Percentiles rank a stretch among this genome's conserved stretches.
These are phyloP conservation scores for Penicillium canariense DNA, from an alignment of 495 filamentous ascomycete genomes.

Conservation along the genomic window DNA sequence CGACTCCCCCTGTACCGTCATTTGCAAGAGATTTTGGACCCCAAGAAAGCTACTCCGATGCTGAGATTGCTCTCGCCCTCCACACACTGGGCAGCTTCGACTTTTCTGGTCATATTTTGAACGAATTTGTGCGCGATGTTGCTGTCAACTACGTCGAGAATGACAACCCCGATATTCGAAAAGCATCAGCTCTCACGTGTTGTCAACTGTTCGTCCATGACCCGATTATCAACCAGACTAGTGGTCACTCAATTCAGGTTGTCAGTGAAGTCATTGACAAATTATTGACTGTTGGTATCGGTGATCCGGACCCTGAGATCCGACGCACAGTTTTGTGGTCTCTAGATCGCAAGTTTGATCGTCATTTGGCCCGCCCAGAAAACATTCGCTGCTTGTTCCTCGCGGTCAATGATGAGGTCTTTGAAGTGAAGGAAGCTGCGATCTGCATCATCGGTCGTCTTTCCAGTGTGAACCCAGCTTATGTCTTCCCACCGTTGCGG, in stretches of 20 bases:
- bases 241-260: slow-evolving; percentile 91
- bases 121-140: slow-evolving; percentile 97
- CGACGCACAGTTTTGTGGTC: slow-evolving; percentile 82
- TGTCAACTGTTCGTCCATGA: slow-evolving; percentile 96
- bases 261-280: slow-evolving; percentile 97
- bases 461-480: slow-evolving; percentile 88
- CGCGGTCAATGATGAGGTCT: slow-evolving; percentile 93
- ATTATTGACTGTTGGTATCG: slow-evolving; percentile 88
- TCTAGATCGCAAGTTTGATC: slow-evolving; percentile 89
- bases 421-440: slow-evolving; percentile 86
- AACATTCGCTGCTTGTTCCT: slow-evolving; percentile 95
- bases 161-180: slow-evolving; percentile 88
- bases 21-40: slow-evolving; percentile 85
- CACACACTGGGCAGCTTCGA: slow-evolving; percentile 96
- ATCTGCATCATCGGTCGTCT: slow-evolving; percentile 95
- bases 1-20: slow-evolving; percentile 66
- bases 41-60: slow-evolving; percentile 62
- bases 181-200: slow-evolving; percentile 92
- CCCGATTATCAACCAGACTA: slow-evolving; percentile 96
- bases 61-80: slow-evolving; percentile 87
- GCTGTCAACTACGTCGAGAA: slow-evolving; percentile 97
- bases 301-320: slow-evolving; percentile 86
- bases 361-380: slow-evolving; percentile 89
- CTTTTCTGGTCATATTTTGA: slow-evolving; percentile 89
- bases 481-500: slow-evolving; percentile 90